A percentile compares a stretch with the other conserved stretches of the same genome.
phyloP scores from a whole-genome alignment of 192 early-diverging fungal genomes.

The Umbelopsis isabellina region DNA sequence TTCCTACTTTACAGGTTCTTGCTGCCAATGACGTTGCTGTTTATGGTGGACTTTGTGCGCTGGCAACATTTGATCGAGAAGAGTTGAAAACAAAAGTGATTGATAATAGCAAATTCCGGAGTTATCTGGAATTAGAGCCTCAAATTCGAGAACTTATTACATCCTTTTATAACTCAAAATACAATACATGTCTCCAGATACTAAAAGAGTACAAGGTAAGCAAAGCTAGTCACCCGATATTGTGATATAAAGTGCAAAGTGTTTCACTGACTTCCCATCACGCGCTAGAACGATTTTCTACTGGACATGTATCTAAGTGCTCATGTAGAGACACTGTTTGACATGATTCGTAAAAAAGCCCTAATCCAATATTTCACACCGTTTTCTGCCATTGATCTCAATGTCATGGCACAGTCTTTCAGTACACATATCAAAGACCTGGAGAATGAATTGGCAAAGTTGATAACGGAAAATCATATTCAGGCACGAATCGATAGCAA shows the following conservation, averaged over 20 bases:
- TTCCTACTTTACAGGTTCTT: constrained; percentile 48
- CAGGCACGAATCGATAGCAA: constrained; percentile 84
- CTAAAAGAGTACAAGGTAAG: constrained; percentile 71
- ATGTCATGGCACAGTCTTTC: constrained; percentile 77
- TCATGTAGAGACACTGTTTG: constrained; percentile 69
- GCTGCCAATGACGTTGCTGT: constrained; percentile 83
- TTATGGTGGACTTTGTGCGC: constrained; percentile 76
- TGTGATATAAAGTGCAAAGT: too few species aligned
- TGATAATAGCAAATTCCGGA: constrained; percentile 74
- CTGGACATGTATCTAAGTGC: constrained; percentile 76
- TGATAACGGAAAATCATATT: constrained; percentile 74
- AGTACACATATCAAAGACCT: constrained; percentile 57
- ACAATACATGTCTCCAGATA: constrained; percentile 64
- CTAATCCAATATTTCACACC: constrained; percentile 83
- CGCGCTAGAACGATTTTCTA: constrained; percentile 46
- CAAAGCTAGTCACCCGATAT: neutral
- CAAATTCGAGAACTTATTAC: constrained; percentile 71
- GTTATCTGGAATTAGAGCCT: constrained; percentile 84
- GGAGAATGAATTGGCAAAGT: constrained; percentile 68
- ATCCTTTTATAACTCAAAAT: constrained; percentile 79
- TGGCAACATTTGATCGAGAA: constrained; percentile 74
- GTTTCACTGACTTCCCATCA: too few species aligned
- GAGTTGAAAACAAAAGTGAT: constrained; percentile 74
- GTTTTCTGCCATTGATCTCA: constrained; percentile 78
- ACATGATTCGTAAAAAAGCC: constrained; percentile 76